Evolutionary conservation across 192 early-diverging fungal species (phyloP), one percentile per base, ranked within the genome.

Genomic region (Backusella tarrabulga): DNA sequence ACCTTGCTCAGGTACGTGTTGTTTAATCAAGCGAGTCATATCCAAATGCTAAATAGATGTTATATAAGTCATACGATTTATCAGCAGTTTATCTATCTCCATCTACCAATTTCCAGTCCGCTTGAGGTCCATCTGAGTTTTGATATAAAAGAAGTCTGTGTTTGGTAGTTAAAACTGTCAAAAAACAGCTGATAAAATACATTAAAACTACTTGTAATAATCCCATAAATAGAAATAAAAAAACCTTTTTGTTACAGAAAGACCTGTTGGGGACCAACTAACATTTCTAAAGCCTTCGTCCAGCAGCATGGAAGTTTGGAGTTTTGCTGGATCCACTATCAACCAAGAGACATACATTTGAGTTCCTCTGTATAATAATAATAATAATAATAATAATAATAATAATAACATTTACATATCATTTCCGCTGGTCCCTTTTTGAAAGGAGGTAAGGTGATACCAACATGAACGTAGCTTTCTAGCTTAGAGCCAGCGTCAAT

Each of bases 61-160:
- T 34, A 35, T 17, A 67, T 12, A 32, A 29, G 29, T 4, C 17
- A 66, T 21, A 32, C 4, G 8, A 23, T n/a, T 29, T 12, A 66
- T 15, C n/a, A 19, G 7, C 35, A 0, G 6, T 8, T 8, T 36
- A 7, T 14, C 41, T 42, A 9, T 35, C 8, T 19, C 1, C 11
- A 23, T 38, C 35, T 36, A 70, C 34, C 68, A 70, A 38, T 70
- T 70, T 35, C 68, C 68, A 70, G 41, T 70, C 68, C 11, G 34
- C 19, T 5, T 35, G 68, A 38, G 34, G n/a, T 70, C 38, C 38
- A 41, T 35, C 34, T 40, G 68, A 70, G 21, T 38, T 21, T 40
- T 70, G 68, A 70, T 70, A 70, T 36, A 70, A 40, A 41, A 70
- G 68, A 21, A 70, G n/a, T 26, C 68, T 9, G n/a, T 70, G 68